phyloP scores from a whole-genome alignment of 495 filamentous ascomycete species.

The Endocarpon pusillum region DNA sequence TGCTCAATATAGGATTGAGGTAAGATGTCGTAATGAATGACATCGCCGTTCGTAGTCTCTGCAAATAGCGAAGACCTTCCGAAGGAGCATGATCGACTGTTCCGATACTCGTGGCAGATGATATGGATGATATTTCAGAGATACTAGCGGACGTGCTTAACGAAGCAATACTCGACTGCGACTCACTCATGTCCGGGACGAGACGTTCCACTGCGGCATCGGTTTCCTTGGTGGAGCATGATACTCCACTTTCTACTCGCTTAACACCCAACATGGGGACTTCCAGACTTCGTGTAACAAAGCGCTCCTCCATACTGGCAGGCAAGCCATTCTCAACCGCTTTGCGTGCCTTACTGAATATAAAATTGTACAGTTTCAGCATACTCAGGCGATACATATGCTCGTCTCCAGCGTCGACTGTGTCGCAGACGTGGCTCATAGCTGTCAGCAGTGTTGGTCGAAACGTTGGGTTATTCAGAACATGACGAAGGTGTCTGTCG shows the following conservation, averaged over 20 bases:
- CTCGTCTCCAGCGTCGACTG: conserved; percentile 64
- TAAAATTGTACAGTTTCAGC: conserved; percentile 44
- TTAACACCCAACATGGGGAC: conserved; percentile 51
- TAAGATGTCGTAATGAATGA: conserved; percentile 64
- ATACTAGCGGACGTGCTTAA: conserved; percentile 19
- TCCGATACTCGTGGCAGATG: conserved; percentile 17
- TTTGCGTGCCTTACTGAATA: conserved; percentile 52
- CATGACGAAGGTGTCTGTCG: conserved; percentile 36
- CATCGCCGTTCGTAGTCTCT: conserved; percentile 57
- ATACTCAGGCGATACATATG: conserved; percentile 61
- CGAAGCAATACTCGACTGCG: conserved; percentile 21
- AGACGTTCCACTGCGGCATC: conserved; percentile 16
- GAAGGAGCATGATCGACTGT: conserved; percentile 21
- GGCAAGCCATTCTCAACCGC: conserved; percentile 54
- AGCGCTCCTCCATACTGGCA: conserved; percentile 68
- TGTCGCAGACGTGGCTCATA: conserved; percentile 56
- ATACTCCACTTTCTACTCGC: conserved; percentile 22
- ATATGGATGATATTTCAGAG: conserved; percentile 19
- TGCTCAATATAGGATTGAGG: conserved; percentile 21
- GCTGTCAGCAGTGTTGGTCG: conserved; percentile 27
- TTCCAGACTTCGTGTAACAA: conserved; percentile 58
- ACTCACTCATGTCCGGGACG: conserved; percentile 12
- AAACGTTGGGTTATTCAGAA: conserved; percentile 33
- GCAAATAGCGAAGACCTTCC: conserved; percentile 37
- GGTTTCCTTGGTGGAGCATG: conserved; percentile 5